Percentiles rank a stretch among this genome's conserved stretches.
Evolutionary conservation across 2,329 filamentous ascomycete genomes (phyloP).

Genomic region (Nigrospora sphaerica): DNA sequence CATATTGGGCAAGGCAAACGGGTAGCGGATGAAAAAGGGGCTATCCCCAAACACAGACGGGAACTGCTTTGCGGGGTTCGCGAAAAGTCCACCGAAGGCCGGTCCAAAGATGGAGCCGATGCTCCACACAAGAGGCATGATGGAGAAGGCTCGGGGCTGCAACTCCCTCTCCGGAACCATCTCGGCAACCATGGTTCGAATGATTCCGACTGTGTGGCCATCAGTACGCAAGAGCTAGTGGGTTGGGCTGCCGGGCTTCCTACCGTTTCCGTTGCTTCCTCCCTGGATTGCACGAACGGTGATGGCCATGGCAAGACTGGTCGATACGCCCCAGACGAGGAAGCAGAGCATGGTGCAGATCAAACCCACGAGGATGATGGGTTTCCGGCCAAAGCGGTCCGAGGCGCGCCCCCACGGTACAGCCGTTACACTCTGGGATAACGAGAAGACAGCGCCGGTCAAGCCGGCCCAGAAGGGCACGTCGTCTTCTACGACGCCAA

Average conservation of each 20-base stretch:
- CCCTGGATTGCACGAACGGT: constrained; percentile 71
- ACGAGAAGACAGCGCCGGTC: constrained; percentile 64
- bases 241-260: constrained; percentile 9
- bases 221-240: constrained; percentile 9
- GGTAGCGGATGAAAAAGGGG: constrained; percentile 65
- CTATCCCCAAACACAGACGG: constrained; percentile 62
- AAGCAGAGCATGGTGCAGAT: constrained; percentile 75
- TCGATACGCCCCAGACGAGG: constrained; percentile 78
- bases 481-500: constrained; percentile 62
- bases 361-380: constrained; percentile 67
- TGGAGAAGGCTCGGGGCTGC: constrained; percentile 80
- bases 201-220: constrained; percentile 64
- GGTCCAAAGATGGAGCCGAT: constrained; percentile 84
- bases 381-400: constrained; percentile 76
- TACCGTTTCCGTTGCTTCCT: constrained; percentile 77
- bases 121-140: constrained; percentile 90
- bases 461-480: constrained; percentile 78
- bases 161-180: constrained; percentile 82
- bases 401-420: constrained; percentile 71
- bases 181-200: constrained; percentile 87
- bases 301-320: constrained; percentile 73
- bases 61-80: constrained; percentile 69
- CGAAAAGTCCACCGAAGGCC: constrained; percentile 78
- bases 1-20: constrained; percentile 80
- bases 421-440: constrained; percentile 64